Evolutionary conservation across 352 stramenopile species (phyloP).

Genomic region (Globisporangium heterothallicum): DNA sequence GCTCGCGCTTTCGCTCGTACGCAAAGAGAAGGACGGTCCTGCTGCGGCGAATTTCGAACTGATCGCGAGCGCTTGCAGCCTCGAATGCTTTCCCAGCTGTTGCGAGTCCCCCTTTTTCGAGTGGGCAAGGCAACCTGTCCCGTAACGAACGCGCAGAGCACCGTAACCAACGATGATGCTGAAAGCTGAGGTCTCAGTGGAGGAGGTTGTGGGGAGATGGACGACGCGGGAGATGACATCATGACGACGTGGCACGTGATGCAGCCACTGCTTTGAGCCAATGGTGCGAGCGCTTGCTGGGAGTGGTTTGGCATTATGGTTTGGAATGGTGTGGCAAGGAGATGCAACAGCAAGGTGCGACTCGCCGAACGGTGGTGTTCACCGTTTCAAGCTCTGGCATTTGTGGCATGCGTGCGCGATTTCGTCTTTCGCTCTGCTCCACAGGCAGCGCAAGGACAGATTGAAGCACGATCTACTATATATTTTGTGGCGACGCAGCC

Average conservation of each 20-base stretch:
- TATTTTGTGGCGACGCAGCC: too few species aligned
- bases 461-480: too few species aligned
- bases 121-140: not conserved
- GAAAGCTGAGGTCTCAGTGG: not conserved
- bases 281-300: too few species aligned
- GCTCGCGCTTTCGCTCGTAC: not conserved
- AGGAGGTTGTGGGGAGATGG: not conserved
- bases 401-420: too few species aligned
- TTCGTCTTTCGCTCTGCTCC: too few species aligned
- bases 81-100: not conserved
- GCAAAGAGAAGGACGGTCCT: not conserved
- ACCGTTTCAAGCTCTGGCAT: too few species aligned
- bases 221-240: not conserved
- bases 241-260: not conserved
- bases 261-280: not conserved
- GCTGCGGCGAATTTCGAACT: constrained; percentile 1
- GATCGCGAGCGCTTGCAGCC: not conserved
- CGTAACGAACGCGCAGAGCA: not conserved
- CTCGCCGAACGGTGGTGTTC: too few species aligned
- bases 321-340: too few species aligned
- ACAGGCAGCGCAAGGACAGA: too few species aligned
- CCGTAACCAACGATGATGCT: not conserved
- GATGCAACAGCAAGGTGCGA: too few species aligned
- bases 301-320: too few species aligned
- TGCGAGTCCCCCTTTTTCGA: not conserved